Evolutionary conservation across 495 filamentous ascomycete species (phyloP).

Genomic region (Choiromyces venosus): DNA sequence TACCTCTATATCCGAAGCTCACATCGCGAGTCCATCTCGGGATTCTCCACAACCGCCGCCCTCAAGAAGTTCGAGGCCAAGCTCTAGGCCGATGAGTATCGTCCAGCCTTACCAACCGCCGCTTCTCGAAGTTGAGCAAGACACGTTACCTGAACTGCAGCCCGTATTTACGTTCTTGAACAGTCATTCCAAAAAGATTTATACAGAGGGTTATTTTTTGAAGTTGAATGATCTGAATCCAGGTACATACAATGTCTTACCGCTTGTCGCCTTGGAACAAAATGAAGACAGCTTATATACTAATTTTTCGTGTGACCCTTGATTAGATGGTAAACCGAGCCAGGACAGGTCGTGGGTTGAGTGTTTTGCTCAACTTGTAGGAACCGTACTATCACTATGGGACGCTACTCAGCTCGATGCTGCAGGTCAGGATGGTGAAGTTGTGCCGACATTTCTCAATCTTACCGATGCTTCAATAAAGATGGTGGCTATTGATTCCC

Average conservation of each 20-base stretch:
- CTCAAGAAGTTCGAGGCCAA: constrained; percentile 25
- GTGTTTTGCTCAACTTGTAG: constrained; percentile 94
- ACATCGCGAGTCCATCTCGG: constrained; percentile 28
- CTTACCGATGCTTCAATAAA: constrained; percentile 94
- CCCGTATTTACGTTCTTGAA: constrained; percentile 93
- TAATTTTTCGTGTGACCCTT: not conserved
- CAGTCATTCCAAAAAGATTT: constrained; percentile 91
- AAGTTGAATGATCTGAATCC: constrained; percentile 91
- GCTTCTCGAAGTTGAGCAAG: constrained; percentile 71
- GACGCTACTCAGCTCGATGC: constrained; percentile 89
- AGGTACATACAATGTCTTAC: constrained; percentile 52
- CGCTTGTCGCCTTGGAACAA: not conserved
- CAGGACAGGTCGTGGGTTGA: constrained; percentile 87
- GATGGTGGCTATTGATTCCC: constrained; percentile 59
- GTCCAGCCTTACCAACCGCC: constrained; percentile 82
- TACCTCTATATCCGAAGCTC: constrained; percentile 34
- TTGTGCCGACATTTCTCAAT: constrained; percentile 93
- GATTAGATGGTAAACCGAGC: constrained; percentile 74
- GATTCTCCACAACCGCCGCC: constrained; percentile 31
- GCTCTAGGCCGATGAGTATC: constrained; percentile 56
- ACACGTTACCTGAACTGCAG: constrained; percentile 85
- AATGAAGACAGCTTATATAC: not conserved
- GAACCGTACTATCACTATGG: constrained; percentile 92
- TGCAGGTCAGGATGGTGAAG: constrained; percentile 73
- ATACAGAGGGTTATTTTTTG: constrained; percentile 95